Evolutionary conservation across 164 flowering plant genomes (phyloP).

Genomic region (Tetrastigma voinierianum): DNA sequence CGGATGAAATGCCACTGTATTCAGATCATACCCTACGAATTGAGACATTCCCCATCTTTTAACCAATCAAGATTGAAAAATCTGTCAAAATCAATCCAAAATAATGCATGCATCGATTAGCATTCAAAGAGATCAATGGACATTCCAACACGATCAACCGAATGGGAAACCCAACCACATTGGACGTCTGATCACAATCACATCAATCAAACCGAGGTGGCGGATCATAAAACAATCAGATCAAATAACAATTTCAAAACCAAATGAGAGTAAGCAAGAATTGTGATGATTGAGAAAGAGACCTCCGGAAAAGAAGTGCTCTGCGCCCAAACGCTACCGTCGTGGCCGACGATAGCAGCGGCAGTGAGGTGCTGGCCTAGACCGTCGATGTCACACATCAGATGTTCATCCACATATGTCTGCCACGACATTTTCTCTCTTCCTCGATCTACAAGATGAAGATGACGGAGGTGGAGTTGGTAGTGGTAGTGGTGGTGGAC

Average conservation of each 20-base stretch:
- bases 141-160: no score
- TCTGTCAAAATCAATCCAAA: no score
- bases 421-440: slow-evolving; percentile 57
- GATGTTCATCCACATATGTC: slow-evolving; percentile 56
- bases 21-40: not conserved
- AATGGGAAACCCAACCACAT: not conserved
- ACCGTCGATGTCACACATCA: slow-evolving; percentile 64
- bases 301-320: slow-evolving; percentile 55
- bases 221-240: no score
- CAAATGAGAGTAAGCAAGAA: not conserved
- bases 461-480: no score
- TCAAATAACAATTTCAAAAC: not conserved
- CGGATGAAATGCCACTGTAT: not conserved
- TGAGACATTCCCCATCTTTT: not conserved
- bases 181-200: not conserved
- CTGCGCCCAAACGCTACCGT: slow-evolving; percentile 69
- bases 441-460: not conserved
- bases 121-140: no score
- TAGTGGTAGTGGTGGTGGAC: not conserved
- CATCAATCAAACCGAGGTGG: not conserved
- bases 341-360: slow-evolving; percentile 60
- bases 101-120: no score
- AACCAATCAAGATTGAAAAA: no score
- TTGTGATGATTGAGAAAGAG: no score
- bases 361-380: slow-evolving; percentile 35